phyloP scores from a whole-genome alignment of 345 rosid genomes.

The Turritis glabra region DNA sequence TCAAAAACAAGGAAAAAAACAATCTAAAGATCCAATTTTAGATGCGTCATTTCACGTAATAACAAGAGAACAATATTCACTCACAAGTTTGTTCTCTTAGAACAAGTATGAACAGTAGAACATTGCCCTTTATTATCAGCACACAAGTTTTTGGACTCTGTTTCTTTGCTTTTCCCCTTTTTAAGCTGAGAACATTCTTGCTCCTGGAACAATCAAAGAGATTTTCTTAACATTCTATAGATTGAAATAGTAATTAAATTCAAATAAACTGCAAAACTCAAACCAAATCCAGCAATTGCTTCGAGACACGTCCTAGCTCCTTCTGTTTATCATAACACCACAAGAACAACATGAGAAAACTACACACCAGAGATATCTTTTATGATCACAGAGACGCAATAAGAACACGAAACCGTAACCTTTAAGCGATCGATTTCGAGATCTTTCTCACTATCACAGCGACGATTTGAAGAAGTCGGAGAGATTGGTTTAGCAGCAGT shows the following conservation, averaged over 20 bases:
- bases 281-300: slow-evolving; percentile 47
- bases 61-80: slow-evolving; percentile 22
- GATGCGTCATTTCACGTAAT: neutral
- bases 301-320: slow-evolving; percentile 59
- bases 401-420: slow-evolving; percentile 45
- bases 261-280: neutral
- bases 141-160: slow-evolving; percentile 21
- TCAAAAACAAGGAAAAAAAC: neutral
- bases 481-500: slow-evolving; percentile 25
- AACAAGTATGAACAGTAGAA: slow-evolving; percentile 15
- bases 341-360: slow-evolving; percentile 17
- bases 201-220: slow-evolving; percentile 49
- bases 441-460: slow-evolving; percentile 43
- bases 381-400: neutral
- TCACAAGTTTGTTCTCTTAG: slow-evolving; percentile 40
- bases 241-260: neutral
- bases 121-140: slow-evolving; percentile 29
- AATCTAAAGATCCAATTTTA: neutral
- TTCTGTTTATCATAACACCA: slow-evolving; percentile 47
- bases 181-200: slow-evolving; percentile 57
- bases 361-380: neutral
- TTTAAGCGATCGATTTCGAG: slow-evolving; percentile 63
- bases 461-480: slow-evolving; percentile 34
- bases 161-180: slow-evolving; percentile 46
- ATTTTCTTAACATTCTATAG: neutral